A percentile compares a stretch with the other conserved stretches of the same genome.
Conservation (phyloP, 2,329 filamentous ascomycete species). For the Colletotrichum sp. region DNA sequence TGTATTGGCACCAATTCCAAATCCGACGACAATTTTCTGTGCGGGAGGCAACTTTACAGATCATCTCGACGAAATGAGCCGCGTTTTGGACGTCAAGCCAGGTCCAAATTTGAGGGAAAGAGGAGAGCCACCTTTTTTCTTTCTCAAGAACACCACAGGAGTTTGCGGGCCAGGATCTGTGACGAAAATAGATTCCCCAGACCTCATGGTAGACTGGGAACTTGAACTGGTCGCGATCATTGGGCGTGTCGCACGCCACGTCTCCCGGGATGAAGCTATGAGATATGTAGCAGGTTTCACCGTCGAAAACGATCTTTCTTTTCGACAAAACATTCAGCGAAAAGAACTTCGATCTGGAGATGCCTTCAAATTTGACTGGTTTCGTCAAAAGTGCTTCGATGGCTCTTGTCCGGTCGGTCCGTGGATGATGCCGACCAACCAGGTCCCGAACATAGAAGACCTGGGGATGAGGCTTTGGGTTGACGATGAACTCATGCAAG, state of each 20-base stretch:
- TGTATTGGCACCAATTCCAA: not conserved
- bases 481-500: not conserved
- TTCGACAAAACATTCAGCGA: not conserved
- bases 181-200: not conserved
- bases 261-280: not conserved
- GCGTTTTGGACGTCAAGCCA: not conserved
- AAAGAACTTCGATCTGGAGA: not conserved
- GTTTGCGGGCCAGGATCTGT: not conserved
- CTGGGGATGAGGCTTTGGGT: not conserved
- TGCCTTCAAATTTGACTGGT: not conserved
- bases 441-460: not conserved
- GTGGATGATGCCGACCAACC: not conserved
- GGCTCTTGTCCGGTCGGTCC: not conserved
- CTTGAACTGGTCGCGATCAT: not conserved
- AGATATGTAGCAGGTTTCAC: not conserved
- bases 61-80: not conserved
- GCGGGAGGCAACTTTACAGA: not conserved
- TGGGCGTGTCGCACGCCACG: not conserved
- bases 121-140: not conserved
- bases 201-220: not conserved
- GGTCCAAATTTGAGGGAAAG: not conserved
- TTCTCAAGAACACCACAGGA: not conserved
- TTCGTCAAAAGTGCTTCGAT: not conserved
- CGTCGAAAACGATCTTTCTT: not conserved
- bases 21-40: not conserved